Evolutionary conservation across 1,284 basidiomycete species (phyloP).

Genomic region (Neonothopanus nambi): DNA sequence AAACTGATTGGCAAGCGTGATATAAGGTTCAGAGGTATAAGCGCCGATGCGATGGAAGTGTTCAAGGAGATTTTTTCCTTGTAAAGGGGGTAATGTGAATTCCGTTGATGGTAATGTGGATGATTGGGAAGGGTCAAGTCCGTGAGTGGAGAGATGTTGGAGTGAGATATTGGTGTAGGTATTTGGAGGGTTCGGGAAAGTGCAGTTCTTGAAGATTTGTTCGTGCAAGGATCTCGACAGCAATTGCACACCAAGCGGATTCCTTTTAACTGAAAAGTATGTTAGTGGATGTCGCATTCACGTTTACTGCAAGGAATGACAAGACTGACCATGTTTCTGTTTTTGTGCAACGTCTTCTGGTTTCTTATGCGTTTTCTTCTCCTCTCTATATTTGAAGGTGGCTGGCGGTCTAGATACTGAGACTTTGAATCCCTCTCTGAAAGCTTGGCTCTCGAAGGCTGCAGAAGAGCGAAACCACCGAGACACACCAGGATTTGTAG

Average conservation of each 20-base stretch:
- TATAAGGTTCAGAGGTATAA: constrained; percentile 79
- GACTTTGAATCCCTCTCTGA: constrained; percentile 11
- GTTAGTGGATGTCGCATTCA: not conserved
- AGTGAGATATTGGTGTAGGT: constrained; percentile 74
- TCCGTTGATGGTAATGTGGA: constrained; percentile 77
- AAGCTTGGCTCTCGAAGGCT: constrained; percentile 9
- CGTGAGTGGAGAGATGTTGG: constrained; percentile 79
- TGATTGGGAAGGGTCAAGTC: constrained; percentile 78
- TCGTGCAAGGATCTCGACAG: constrained; percentile 78
- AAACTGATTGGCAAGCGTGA: constrained; percentile 72
- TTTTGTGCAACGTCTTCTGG: constrained; percentile 2
- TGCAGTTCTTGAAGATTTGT: constrained; percentile 80
- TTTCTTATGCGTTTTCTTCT: constrained; percentile 4
- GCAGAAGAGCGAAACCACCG: constrained; percentile 19
- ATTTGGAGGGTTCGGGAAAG: constrained; percentile 63
- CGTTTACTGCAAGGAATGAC: not conserved
- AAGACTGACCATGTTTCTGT: constrained; percentile 9
- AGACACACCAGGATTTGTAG: constrained; percentile 18
- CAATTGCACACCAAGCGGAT: constrained; percentile 91
- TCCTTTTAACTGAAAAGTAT: constrained; percentile 58
- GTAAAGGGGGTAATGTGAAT: constrained; percentile 84
- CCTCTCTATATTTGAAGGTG: constrained; percentile 17
- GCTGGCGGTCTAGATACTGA: constrained; percentile 3
- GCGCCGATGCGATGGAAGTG: constrained; percentile 88
- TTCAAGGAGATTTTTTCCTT: constrained; percentile 82